Percentiles rank a stretch among this genome's conserved stretches.
Evolutionary conservation across 768 basidiomycete species (phyloP).

Genomic region (Tubosaeta sp.): DNA sequence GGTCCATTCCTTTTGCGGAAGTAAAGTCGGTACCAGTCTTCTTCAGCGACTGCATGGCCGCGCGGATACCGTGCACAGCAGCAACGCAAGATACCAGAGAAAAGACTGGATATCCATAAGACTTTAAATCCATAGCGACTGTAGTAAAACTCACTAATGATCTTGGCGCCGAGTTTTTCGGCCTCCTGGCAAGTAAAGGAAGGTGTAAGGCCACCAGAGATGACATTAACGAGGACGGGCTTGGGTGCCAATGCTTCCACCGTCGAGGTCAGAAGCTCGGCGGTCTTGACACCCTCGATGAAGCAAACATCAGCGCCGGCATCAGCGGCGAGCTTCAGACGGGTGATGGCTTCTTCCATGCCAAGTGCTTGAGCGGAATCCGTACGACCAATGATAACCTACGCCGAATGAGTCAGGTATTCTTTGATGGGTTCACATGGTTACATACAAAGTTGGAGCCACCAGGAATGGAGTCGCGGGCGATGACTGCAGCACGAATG

Average conservation of each 20-base stretch:
- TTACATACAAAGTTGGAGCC: slow-evolving; percentile 64
- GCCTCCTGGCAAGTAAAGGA: slow-evolving; percentile 69
- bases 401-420: neutral
- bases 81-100: slow-evolving; percentile 74
- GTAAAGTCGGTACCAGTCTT: slow-evolving; percentile 74
- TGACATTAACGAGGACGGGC: slow-evolving; percentile 77
- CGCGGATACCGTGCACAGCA: slow-evolving; percentile 71
- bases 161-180: slow-evolving; percentile 66
- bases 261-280: slow-evolving; percentile 58
- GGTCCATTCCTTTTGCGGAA: slow-evolving; percentile 65
- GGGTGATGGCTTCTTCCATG: slow-evolving; percentile 68
- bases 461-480: slow-evolving; percentile 71
- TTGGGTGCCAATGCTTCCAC: slow-evolving; percentile 68
- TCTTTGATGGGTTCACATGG: neutral
- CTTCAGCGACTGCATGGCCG: slow-evolving; percentile 71
- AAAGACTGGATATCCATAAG: slow-evolving; percentile 46
- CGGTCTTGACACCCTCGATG: slow-evolving; percentile 72
- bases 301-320: slow-evolving; percentile 79
- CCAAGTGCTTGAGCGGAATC: slow-evolving; percentile 76
- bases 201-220: slow-evolving; percentile 73
- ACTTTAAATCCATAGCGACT: neutral
- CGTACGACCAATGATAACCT: slow-evolving; percentile 73
- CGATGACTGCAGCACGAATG: slow-evolving; percentile 73
- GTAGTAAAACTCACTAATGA: slow-evolving; percentile 56
- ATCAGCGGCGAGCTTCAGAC: slow-evolving; percentile 66